Base-by-base conservation (phyloP, 305 asterid species). In the Fraxinus sp. region DNA sequence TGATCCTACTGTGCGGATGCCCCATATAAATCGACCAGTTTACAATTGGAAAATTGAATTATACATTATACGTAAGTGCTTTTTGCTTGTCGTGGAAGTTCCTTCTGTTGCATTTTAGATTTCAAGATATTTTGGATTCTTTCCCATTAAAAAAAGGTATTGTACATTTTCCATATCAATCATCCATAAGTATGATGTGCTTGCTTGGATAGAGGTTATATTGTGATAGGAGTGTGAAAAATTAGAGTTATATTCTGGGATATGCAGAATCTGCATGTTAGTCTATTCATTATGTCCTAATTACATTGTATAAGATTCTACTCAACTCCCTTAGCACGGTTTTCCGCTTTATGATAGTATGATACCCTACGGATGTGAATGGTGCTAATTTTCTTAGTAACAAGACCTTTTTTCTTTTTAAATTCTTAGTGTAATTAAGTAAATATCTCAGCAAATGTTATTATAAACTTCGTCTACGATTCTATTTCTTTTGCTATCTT, bases 1-100 rank as follows among this genome's bases (percentile, higher is more conserved):
- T 80, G 98, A 95, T 86, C 98, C 99, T 83, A 90, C 88, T 66
- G 97, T 89, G 77, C 92, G 99, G 80, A 92, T 94, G 88, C 97
- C 95, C 80, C 95, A 93, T 90, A 86, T 95, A 86, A 90, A 83
- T 74, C 90, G 90, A 55, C 82, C 97, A 41, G 93, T 87, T 64
- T 92, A 91, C 91, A 93, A 90, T 89, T 95, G 99, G 98, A 90
- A 90, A 78, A 90, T 93, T 52, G 96, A 95, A 81, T 84, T 95
- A 24, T 93, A 95, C 88, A 86, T 93, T 77, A 88, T 94, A 90
- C 91, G 99, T 95, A 90, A 93, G 99, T 88, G 66, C 24, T 78
- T 79, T 14, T 76, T 78, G 37, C 76, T 36, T 77, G 4, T 37
- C 71, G 10, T 33, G 66, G 20, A 32, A 72, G 30, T 81, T 73